Conservation (phyloP, 208 protist species). For the Giardia muris region DNA sequence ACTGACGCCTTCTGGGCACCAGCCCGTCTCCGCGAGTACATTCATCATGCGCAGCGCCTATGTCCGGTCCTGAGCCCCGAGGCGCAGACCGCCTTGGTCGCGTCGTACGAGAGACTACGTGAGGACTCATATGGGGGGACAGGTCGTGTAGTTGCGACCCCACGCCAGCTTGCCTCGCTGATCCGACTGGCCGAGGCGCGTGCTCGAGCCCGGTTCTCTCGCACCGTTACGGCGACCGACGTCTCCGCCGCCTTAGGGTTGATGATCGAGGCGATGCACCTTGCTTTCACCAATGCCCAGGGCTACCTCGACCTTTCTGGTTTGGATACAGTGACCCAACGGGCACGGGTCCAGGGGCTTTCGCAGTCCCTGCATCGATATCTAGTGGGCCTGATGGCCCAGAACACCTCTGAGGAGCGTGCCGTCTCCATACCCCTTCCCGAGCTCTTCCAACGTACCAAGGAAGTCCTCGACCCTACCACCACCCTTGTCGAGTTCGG, state of each 20-base stretch:
- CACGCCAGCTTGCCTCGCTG: neutral
- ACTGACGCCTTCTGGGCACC: neutral
- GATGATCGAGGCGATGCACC: neutral
- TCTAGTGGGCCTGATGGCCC: too few relatives aligned
- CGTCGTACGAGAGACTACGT: neutral
- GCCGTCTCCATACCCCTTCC: too few relatives aligned
- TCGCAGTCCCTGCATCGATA: too few relatives aligned
- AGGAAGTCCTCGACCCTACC: too few relatives aligned
- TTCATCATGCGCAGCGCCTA: slow-evolving; percentile 1
- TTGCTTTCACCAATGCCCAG: neutral
- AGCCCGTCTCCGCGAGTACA: neutral
- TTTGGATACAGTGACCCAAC: too few relatives aligned
- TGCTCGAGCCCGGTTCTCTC: neutral
- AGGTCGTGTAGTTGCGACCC: neutral
- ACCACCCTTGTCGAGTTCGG: too few relatives aligned
- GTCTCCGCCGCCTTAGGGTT: neutral
- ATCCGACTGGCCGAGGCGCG: neutral
- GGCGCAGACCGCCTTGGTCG: neutral
- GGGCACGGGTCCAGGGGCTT: too few relatives aligned
- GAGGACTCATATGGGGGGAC: neutral
- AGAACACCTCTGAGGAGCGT: too few relatives aligned
- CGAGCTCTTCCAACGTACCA: too few relatives aligned
- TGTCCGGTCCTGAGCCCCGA: slow-evolving; percentile 56
- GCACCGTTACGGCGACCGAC: neutral
- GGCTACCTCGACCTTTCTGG: neutral